phyloP scores from a whole-genome alignment of 2,329 filamentous ascomycete species.

The Colletotrichum endophyticum region DNA sequence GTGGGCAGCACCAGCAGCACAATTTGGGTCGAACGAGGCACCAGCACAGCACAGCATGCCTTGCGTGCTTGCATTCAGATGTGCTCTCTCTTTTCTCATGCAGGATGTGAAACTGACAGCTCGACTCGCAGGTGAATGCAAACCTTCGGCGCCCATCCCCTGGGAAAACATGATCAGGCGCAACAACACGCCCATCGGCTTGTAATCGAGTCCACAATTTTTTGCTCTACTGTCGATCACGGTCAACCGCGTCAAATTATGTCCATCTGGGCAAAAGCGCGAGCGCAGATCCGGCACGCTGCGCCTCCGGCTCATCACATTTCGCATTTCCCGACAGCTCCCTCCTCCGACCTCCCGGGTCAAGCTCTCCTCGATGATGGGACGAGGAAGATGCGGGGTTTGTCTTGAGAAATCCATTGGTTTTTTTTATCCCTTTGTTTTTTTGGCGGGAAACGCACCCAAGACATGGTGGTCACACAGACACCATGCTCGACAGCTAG shows the following conservation, averaged over 20 bases:
- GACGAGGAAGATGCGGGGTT: neutral
- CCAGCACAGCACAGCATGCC: neutral
- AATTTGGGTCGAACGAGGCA: neutral
- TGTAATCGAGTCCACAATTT: neutral
- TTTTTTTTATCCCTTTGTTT: neutral
- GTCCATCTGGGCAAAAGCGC: neutral
- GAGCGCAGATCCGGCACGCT: neutral
- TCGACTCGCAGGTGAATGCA: slow-evolving; percentile 36
- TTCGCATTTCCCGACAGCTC: neutral
- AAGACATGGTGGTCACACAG: neutral
- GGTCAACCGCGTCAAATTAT: neutral
- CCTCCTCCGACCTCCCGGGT: neutral
- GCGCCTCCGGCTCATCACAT: neutral
- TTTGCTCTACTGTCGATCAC: neutral
- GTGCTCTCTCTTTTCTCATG: neutral
- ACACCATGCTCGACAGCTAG: neutral
- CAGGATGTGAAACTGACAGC: neutral
- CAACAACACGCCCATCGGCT: slow-evolving; percentile 28
- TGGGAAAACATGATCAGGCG: slow-evolving; percentile 43
- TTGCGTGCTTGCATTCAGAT: neutral
- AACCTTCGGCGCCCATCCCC: slow-evolving; percentile 35
- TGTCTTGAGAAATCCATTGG: neutral
- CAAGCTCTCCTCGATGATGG: neutral
- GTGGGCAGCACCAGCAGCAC: neutral
- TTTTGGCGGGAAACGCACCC: neutral